These are phyloP conservation scores for Zymoseptoria crescenta DNA, from an alignment of 2,329 filamentous ascomycete species.

Conservation along the genomic window DNA sequence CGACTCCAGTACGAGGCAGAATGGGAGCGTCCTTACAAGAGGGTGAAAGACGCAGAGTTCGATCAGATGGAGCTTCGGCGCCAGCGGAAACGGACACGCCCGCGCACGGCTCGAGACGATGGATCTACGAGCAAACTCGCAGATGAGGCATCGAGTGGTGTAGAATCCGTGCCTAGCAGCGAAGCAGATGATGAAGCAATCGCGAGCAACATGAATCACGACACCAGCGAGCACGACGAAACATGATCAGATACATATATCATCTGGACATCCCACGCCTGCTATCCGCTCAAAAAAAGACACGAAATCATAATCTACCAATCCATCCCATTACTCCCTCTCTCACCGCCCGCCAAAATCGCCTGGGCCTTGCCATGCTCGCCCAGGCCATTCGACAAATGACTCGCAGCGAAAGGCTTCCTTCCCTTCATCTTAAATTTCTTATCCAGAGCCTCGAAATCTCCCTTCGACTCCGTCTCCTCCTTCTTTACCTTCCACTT, in stretches of 20 bases:
- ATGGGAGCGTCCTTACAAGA: conserved; percentile 37
- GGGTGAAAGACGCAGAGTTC: neutral
- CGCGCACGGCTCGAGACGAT: neutral
- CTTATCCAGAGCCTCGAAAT: conserved; percentile 49
- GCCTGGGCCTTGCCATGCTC: conserved; percentile 36
- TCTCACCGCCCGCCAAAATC: conserved; percentile 42
- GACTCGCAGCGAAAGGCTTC: conserved; percentile 41
- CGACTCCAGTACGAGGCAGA: conserved; percentile 39
- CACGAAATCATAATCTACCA: conserved; percentile 26
- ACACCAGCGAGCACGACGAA: neutral
- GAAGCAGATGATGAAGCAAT: neutral
- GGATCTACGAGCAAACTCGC: neutral
- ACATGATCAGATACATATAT: neutral
- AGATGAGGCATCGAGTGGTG: neutral
- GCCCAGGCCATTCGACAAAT: conserved; percentile 38
- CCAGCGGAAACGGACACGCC: neutral
- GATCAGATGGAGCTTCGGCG: neutral
- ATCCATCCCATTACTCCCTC: conserved; percentile 36
- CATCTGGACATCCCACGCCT: neutral
- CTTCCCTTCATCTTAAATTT: conserved; percentile 50
- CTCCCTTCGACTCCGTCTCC: conserved; percentile 42
- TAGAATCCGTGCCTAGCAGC: neutral
- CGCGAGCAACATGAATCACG: neutral
- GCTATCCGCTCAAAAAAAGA: neutral
- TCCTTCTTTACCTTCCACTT: conserved; percentile 72